Evolutionary conservation across 2,329 filamentous ascomycete species (phyloP).

Genomic region (Alternaria ethzedia): DNA sequence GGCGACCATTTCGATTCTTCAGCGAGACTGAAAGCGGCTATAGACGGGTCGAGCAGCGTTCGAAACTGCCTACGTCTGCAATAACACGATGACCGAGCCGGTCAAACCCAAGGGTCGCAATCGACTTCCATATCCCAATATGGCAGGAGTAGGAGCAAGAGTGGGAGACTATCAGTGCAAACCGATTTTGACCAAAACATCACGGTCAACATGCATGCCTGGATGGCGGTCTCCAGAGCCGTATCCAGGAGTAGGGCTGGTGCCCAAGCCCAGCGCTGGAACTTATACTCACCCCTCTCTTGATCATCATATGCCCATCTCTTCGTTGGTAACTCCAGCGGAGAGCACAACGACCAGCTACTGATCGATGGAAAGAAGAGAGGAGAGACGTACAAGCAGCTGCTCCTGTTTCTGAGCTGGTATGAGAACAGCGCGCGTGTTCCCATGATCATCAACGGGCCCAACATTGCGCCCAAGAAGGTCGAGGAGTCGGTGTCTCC

Average conservation of each 20-base stretch:
- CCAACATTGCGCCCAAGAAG: conserved; percentile 74
- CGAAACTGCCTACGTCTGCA: neutral
- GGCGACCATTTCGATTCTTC: neutral
- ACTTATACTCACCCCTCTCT: neutral
- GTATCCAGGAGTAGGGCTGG: neutral
- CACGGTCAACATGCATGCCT: neutral
- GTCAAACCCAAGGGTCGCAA: neutral
- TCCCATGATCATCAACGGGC: conserved; percentile 83
- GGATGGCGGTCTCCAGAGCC: neutral
- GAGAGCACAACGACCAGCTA: neutral
- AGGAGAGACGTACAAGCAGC: neutral
- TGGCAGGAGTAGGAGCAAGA: neutral
- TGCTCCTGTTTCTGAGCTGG: conserved; percentile 72
- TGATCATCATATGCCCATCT: neutral
- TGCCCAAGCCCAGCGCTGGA: neutral
- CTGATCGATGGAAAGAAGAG: neutral
- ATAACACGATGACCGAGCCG: neutral
- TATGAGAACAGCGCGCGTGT: conserved; percentile 91
- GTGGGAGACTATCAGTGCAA: neutral
- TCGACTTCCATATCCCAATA: neutral
- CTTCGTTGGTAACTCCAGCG: neutral
- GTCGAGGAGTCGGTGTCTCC: conserved; percentile 75
- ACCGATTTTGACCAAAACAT: neutral
- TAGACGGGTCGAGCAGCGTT: neutral
- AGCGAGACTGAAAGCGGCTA: neutral